Conservation (phyloP, 495 filamentous ascomycete species). For the Talaromyces trachyspermus region DNA sequence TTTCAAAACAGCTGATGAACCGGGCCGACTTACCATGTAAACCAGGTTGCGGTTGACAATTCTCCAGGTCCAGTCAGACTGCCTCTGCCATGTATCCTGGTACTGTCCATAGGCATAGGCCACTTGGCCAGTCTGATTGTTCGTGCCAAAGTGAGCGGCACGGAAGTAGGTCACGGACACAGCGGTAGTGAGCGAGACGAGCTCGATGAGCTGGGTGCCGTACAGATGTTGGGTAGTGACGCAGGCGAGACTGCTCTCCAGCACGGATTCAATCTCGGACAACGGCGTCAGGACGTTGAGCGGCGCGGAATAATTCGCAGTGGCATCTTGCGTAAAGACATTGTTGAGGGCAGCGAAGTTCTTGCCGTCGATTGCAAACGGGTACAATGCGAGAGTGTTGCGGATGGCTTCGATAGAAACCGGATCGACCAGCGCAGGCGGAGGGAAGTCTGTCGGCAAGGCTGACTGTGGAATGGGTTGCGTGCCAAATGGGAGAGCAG, state of each 20-base stretch:
- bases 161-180: constrained; percentile 21
- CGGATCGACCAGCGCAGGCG: not conserved
- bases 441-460: not conserved
- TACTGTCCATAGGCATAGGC: constrained; percentile 26
- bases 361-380: constrained; percentile 28
- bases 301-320: constrained; percentile 26
- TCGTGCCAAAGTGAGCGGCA: constrained; percentile 23
- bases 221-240: constrained; percentile 22
- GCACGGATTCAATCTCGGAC: constrained; percentile 9
- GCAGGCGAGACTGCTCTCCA: constrained; percentile 11
- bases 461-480: not conserved
- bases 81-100: constrained; percentile 20
- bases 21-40: constrained; percentile 26
- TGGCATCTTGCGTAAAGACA: constrained; percentile 22
- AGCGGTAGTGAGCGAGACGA: constrained; percentile 12
- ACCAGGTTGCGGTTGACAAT: constrained; percentile 22
- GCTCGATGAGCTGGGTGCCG: constrained; percentile 20
- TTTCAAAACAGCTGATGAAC: not conserved
- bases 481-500: not conserved
- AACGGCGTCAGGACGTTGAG: constrained; percentile 16
- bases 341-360: constrained; percentile 20
- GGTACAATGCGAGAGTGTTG: constrained; percentile 24
- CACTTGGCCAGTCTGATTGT: constrained; percentile 14
- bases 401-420: constrained; percentile 16
- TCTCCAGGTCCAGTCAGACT: constrained; percentile 13